Percentiles rank a stretch among this genome's conserved stretches.
phyloP scores from a whole-genome alignment of 108 stramenopile species.

The Fragilaria radians region DNA sequence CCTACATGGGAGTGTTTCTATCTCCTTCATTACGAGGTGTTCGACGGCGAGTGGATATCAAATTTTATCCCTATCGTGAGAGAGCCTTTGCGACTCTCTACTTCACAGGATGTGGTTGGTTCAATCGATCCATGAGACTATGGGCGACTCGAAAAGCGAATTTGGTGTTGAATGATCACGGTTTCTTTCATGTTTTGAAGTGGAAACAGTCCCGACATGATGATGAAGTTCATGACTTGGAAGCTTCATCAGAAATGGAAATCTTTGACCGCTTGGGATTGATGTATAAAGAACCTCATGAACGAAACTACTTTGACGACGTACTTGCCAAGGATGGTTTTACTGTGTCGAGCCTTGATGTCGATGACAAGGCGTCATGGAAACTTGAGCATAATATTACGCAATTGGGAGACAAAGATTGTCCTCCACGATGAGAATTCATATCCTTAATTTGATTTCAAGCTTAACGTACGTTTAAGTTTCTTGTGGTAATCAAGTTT shows the following conservation, averaged over 20 bases:
- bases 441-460: no score
- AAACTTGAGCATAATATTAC: neutral
- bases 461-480: no score
- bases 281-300: constrained; percentile 37
- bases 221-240: constrained; percentile 5
- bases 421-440: no score
- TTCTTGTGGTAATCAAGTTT: no score
- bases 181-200: constrained; percentile 19
- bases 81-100: constrained; percentile 44
- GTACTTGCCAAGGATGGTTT: constrained; percentile 11
- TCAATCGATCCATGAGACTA: constrained; percentile 55
- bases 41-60: constrained; percentile 45
- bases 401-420: no score
- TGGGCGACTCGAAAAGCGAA: constrained; percentile 27
- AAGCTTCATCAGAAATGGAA: constrained; percentile 32
- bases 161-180: constrained; percentile 38
- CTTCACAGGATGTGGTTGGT: constrained; percentile 55
- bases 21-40: constrained; percentile 15
- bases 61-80: constrained; percentile 29
- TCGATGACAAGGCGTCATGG: neutral
- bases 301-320: constrained; percentile 47
- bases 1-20: constrained; percentile 42
- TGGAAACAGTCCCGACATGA: neutral
- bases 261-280: constrained; percentile 45
- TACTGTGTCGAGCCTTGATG: neutral